phyloP scores from a whole-genome alignment of 768 basidiomycete species.

The Hemileccinum impolitum region DNA sequence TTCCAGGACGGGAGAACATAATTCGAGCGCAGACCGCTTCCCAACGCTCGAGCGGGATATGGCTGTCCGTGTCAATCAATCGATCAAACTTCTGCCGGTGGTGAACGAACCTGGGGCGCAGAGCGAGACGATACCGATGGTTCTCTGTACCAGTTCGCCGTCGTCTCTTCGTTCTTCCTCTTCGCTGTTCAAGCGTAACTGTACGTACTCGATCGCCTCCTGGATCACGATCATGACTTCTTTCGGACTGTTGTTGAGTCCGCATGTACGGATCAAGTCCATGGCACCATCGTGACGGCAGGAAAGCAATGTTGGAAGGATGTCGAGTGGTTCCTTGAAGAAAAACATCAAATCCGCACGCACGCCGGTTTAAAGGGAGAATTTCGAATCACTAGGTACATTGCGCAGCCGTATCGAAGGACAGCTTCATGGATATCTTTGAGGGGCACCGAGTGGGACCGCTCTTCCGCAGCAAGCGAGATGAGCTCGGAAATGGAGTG shows the following conservation, averaged over 20 bases:
- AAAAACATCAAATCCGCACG: not conserved
- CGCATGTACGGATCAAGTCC: conserved; percentile 34
- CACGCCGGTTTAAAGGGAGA: not conserved
- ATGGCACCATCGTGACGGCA: conserved; percentile 27
- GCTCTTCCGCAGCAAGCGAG: conserved; percentile 11
- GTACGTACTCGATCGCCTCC: conserved; percentile 36
- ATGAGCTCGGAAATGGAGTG: conserved; percentile 18
- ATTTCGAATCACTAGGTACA: conserved; percentile 15
- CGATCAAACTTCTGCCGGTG: not conserved
- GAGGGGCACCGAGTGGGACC: conserved; percentile 9
- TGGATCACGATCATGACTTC: conserved; percentile 41
- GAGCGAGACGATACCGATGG: conserved; percentile 16
- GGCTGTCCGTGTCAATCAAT: conserved; percentile 14
- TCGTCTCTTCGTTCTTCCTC: conserved; percentile 15
- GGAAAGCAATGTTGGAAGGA: conserved; percentile 37
- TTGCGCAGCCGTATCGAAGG: conserved; percentile 10
- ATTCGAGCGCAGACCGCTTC: conserved; percentile 21
- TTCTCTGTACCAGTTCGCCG: conserved; percentile 6
- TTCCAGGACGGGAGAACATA: conserved; percentile 19
- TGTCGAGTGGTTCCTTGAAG: conserved; percentile 37
- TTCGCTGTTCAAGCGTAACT: conserved; percentile 10
- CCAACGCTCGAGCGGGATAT: conserved; percentile 24
- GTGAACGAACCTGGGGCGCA: conserved; percentile 21
- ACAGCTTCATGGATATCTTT: conserved; percentile 16
- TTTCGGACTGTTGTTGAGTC: conserved; percentile 34